Evolutionary conservation across 352 stramenopile species (phyloP), one percentile per base, ranked within the genome.

Genomic region (Globisporangium barbulae): DNA sequence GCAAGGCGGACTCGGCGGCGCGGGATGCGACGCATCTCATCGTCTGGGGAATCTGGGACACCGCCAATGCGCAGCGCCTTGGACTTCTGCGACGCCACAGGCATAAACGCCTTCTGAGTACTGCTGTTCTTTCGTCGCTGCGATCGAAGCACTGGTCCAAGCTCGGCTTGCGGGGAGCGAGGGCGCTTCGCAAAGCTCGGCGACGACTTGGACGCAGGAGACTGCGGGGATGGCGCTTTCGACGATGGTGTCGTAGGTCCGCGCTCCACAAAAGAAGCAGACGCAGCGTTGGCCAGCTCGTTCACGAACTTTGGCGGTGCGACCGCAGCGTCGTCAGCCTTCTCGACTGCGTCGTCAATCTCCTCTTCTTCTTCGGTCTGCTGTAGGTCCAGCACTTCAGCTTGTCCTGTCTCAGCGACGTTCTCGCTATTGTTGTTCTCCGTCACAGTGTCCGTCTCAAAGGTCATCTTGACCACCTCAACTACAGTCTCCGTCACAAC

Each of bases 61-160:
- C 54, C 55, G 45, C 57, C 48, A 28, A 83, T 85, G 19, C 67
- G 70, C 44, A 85, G 54, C 71, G 69, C 68, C 61, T 83, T 83
- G 0, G 74, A 83, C 54, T 77, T 76, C 50, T 83, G 77, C 50
- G 77, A 78, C 10, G 73, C 64, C 10, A 65, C 71, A 1, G 75
- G 75, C 13, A 83, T 57, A 52, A 81, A 83, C 59, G 79, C 73
- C 33, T 73, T 68, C 55, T 85, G 75, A 39, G 79, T 67, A 21
- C 71, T 78, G 37, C 60, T 71, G 64, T 75, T 75, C 53, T 83
- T 81, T 3, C 75, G 64, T 35, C 70, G 64, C n/a, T 65, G 61
- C 3, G 71, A 71, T 53, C 69, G 61, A 39, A 76, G 54, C 7
- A 64, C 63, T 17, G 75, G 75, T 12, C 67, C 76, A 47, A 66